These are phyloP conservation scores for Pichia norvegensis DNA, from an alignment of 1,139 yeast species.

Conservation along the genomic window DNA sequence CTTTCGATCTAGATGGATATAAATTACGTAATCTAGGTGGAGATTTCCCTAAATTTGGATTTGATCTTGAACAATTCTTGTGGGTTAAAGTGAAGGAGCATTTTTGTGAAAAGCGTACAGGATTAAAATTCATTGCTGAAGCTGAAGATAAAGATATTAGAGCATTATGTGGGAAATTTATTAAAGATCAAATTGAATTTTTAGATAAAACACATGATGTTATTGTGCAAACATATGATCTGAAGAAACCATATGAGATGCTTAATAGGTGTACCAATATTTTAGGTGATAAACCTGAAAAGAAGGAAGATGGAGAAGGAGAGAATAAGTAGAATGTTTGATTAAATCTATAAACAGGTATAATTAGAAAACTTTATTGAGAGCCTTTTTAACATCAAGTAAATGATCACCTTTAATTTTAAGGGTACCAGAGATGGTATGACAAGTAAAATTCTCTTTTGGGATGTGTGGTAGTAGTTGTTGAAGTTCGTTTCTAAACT, in stretches of 20 bases:
- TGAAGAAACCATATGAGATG: neutral
- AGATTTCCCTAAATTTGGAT: constrained; percentile 21
- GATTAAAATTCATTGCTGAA: constrained; percentile 15
- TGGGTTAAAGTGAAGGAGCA: constrained; percentile 25
- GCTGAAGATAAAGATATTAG: constrained; percentile 9
- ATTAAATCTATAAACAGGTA: neutral
- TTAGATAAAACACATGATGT: constrained; percentile 6
- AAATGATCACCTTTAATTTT: constrained; percentile 56
- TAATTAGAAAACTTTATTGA: constrained; percentile 20
- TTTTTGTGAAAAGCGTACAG: constrained; percentile 20
- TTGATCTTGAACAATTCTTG: constrained; percentile 23
- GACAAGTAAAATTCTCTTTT: constrained; percentile 6
- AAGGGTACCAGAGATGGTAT: constrained; percentile 28
- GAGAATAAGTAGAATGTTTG: no score
- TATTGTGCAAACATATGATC: neutral
- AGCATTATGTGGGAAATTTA: constrained; percentile 19
- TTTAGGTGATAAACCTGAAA: neutral
- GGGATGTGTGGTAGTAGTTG: constrained; percentile 36
- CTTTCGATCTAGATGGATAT: constrained; percentile 19
- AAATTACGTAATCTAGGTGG: constrained; percentile 25
- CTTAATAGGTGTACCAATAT: neutral
- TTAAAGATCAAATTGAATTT: constrained; percentile 20
- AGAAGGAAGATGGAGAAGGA: neutral
- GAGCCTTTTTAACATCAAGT: constrained; percentile 33
- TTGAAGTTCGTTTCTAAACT: constrained; percentile 53